Evolutionary conservation across 148 eudicot genomes (phyloP).

Genomic region (Beta vulgaris): DNA sequence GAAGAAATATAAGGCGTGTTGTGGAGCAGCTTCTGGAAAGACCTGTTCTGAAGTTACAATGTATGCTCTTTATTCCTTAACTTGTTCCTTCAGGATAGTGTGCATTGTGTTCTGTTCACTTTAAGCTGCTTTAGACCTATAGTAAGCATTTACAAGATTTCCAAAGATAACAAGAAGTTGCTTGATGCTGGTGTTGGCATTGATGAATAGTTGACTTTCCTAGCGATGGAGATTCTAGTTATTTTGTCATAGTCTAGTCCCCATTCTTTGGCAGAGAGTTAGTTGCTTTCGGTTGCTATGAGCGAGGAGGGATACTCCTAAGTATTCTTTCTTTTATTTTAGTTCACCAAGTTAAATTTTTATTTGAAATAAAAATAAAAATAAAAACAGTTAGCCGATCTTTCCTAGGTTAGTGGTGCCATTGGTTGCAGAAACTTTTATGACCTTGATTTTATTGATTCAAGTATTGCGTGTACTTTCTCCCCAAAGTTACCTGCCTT

Average conservation of each 20-base stretch:
- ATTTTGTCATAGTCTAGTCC: background rate
- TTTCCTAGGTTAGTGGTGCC: background rate
- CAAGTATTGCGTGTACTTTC: background rate
- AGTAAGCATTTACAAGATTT: too few relatives aligned
- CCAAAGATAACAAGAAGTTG: background rate
- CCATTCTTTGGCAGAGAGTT: background rate
- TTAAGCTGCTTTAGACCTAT: background rate
- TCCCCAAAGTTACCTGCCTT: background rate
- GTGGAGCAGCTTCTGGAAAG: constrained; percentile 68
- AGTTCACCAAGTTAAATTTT: background rate
- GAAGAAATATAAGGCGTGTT: constrained; percentile 90
- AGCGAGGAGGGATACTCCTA: background rate
- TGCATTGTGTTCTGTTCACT: background rate
- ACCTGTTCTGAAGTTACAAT: constrained; percentile 39
- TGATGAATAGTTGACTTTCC: background rate
- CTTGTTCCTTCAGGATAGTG: background rate
- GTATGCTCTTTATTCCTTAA: constrained; percentile 50
- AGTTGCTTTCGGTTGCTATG: background rate
- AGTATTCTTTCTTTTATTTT: background rate
- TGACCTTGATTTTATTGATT: background rate
- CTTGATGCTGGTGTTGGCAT: background rate
- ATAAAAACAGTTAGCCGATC: background rate
- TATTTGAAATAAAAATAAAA: background rate
- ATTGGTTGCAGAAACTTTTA: background rate
- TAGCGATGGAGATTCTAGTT: background rate